Conservation (phyloP, 768 basidiomycete species). For the Trametes cingulata region DNA sequence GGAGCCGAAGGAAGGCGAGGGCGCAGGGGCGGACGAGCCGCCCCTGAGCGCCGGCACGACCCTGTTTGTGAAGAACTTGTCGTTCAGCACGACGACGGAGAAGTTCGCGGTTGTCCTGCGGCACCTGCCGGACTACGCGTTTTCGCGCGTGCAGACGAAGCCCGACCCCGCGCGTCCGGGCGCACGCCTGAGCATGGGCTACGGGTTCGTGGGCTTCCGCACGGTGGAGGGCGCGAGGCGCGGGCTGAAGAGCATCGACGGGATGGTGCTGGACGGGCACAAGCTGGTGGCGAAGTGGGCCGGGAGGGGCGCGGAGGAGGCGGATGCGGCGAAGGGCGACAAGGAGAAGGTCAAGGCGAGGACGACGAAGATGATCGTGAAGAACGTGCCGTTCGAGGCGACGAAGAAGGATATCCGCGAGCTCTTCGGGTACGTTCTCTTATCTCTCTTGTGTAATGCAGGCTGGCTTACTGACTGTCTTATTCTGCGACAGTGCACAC, state of each 20-base stretch:
- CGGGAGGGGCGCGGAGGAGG: slow-evolving; percentile 71
- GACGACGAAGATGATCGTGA: slow-evolving; percentile 95
- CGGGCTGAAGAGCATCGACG: slow-evolving; percentile 76
- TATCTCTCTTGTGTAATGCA: slow-evolving; percentile 1
- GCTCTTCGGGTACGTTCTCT: slow-evolving; percentile 74
- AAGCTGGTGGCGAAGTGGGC: slow-evolving; percentile 83
- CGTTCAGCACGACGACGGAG: slow-evolving; percentile 87
- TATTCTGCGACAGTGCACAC: slow-evolving; percentile 59
- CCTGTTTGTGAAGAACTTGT: slow-evolving; percentile 91
- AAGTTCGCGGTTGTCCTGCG: slow-evolving; percentile 69
- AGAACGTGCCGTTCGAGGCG: slow-evolving; percentile 97
- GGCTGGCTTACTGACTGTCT: background rate
- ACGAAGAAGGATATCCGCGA: slow-evolving; percentile 90
- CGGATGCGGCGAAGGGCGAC: slow-evolving; percentile 41
- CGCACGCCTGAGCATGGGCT: slow-evolving; percentile 84
- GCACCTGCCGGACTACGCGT: slow-evolving; percentile 76
- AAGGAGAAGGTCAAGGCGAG: slow-evolving; percentile 49
- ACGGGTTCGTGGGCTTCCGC: slow-evolving; percentile 93
- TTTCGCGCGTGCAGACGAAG: slow-evolving; percentile 90
- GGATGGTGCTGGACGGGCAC: slow-evolving; percentile 86
- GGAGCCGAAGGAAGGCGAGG: slow-evolving; percentile 26
- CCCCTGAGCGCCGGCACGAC: slow-evolving; percentile 71
- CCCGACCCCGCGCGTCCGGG: slow-evolving; percentile 74
- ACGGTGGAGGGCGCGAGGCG: slow-evolving; percentile 69
- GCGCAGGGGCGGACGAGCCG: slow-evolving; percentile 34